Base-by-base conservation (phyloP, 352 stramenopile species). In the Pythium plurisporium region DNA sequence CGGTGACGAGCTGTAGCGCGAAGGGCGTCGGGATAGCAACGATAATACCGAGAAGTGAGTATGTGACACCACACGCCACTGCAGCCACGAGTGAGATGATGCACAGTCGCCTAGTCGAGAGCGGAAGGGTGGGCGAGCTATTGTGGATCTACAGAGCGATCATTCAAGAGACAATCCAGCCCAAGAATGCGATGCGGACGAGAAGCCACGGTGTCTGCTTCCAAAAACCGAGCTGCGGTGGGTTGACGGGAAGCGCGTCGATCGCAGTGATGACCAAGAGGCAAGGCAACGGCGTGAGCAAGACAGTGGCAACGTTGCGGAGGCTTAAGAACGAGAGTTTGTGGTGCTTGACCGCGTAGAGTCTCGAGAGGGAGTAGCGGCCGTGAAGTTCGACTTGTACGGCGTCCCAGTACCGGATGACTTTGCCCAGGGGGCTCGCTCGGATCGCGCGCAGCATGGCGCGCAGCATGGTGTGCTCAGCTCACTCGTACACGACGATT, bases 81-180 rank as follows among this genome's bases (percentile, higher is more conserved):
- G n/a, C n/a, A 25, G 36, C n/a, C 11, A 33, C 11, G 5, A 34
- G 25, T 15, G 11, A 22, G 5, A 36, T 23, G 20, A 56, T 47
- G 2, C 10, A 2, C 34, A 22, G 27, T 15, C 25, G 25, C 26
- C 37, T 2, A 2, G 5, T 56, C 0, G 49, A 46, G 5, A 47
- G 15, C 17, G 49, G 49, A 22, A 56, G 25, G n/a, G 49, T 38
- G 34, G 49, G 34, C 22, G 49, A 36, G 37, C 49, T 47, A 4
- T 56, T 22, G 26, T 29, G 49, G 11, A 56, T n/a, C 12, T 56
- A 23, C 25, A 15, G 25, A 4, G 19, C 19, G 23, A 38, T 37
- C 22, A 56, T 46, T 22, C 34, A 56, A 4, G 22, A 14, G 15
- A 46, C 12, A 8, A 34, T 34, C 33, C 34, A 44, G 14, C 10